Percentiles rank a stretch among this genome's conserved stretches.
phyloP scores from a whole-genome alignment of 2,329 filamentous ascomycete genomes.

The Penicillium sp. region DNA sequence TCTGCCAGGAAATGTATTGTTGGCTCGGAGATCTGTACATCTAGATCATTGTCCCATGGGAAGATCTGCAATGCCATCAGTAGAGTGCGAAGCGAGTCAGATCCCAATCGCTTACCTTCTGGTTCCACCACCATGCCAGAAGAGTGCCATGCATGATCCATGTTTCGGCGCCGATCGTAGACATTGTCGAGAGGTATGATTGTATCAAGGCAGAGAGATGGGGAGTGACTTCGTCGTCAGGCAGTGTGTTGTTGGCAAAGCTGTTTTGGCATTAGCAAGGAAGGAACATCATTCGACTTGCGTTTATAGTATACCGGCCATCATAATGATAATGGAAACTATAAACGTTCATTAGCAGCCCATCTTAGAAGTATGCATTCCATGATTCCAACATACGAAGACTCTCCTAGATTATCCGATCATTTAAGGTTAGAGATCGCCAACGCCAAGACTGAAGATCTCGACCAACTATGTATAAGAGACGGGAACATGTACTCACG shows the following conservation, averaged over 20 bases:
- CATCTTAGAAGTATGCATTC: background rate
- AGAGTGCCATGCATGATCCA: slow-evolving; percentile 61
- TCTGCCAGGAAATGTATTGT: slow-evolving; percentile 52
- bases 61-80: slow-evolving; percentile 41
- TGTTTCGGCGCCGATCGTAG: slow-evolving; percentile 52
- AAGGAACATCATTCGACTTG: too few relatives aligned
- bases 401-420: slow-evolving; percentile 38
- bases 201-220: slow-evolving; percentile 50
- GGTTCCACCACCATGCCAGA: slow-evolving; percentile 60
- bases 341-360: background rate
- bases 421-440: slow-evolving; percentile 3
- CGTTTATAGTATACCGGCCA: slow-evolving; percentile 37
- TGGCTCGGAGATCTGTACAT: slow-evolving; percentile 53
- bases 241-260: slow-evolving; percentile 46
- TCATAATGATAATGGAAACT: slow-evolving; percentile 54
- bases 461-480: background rate
- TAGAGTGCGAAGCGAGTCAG: background rate
- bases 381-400: slow-evolving; percentile 38
- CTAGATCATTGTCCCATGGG: slow-evolving; percentile 58
- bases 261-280: slow-evolving; percentile 24
- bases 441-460: background rate
- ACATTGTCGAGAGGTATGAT: slow-evolving; percentile 54
- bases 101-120: slow-evolving; percentile 38
- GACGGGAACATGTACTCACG: slow-evolving; percentile 40
- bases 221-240: slow-evolving; percentile 43